These are phyloP conservation scores for Cylindrodendrum hubeiense DNA, from an alignment of 2,329 filamentous ascomycete species.

Conservation along the genomic window DNA sequence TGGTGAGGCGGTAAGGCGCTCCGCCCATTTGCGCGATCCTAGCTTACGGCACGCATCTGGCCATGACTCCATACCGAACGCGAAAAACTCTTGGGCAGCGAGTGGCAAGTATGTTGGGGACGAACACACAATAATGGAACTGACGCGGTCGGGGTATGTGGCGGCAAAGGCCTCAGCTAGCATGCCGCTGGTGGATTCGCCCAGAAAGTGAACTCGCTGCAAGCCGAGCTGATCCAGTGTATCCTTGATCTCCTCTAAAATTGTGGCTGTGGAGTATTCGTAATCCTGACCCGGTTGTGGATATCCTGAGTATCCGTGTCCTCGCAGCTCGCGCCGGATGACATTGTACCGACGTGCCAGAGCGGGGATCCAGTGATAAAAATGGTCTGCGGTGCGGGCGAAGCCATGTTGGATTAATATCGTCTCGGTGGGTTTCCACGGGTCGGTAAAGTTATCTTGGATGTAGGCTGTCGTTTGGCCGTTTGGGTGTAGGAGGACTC, in stretches of 20 bases:
- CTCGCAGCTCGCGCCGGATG: constrained; percentile 20
- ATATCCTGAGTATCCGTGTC: constrained; percentile 21
- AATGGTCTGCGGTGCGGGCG: constrained; percentile 19
- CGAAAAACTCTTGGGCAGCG: constrained; percentile 16
- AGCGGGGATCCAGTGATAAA: constrained; percentile 21
- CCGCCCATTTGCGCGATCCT: constrained; percentile 16
- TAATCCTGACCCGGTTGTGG: constrained; percentile 1
- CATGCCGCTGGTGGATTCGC: constrained; percentile 28
- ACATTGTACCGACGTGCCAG: constrained; percentile 18
- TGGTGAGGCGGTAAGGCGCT: not conserved
- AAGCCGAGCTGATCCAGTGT: constrained; percentile 18
- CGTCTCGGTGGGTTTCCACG: constrained; percentile 18
- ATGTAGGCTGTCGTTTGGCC: constrained; percentile 23
- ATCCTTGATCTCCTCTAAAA: constrained; percentile 21
- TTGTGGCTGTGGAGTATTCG: constrained; percentile 19
- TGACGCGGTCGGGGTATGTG: constrained; percentile 16
- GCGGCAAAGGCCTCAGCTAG: constrained; percentile 24
- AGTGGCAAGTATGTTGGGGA: constrained; percentile 19
- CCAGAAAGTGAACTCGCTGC: constrained; percentile 17
- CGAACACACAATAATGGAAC: constrained; percentile 19
- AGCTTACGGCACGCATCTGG: constrained; percentile 13
- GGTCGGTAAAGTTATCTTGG: constrained; percentile 21
- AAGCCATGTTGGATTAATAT: constrained; percentile 22
- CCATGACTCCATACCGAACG: constrained; percentile 22
- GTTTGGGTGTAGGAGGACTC: constrained; percentile 8